Conservation (phyloP, 495 filamentous ascomycete species). For the Xylaria nigripes region DNA sequence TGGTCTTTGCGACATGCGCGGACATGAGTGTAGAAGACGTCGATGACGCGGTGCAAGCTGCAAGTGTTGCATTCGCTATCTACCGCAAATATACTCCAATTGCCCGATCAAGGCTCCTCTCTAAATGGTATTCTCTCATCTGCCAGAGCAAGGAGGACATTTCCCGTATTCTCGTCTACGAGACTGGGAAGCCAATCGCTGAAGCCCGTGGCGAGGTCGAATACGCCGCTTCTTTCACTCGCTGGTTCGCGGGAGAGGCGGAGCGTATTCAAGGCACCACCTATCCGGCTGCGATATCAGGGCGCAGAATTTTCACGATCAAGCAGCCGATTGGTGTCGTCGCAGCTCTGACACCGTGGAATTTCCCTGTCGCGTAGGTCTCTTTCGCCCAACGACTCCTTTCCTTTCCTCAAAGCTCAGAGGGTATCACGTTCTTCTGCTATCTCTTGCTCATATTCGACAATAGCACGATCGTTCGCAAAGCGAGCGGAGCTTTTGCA, state of each 20-base stretch:
- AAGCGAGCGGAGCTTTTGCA: conserved; percentile 60
- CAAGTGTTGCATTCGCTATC: conserved; percentile 52
- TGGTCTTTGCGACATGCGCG: conserved; percentile 57
- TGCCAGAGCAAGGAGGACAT: conserved; percentile 45
- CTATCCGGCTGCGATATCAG: conserved; percentile 45
- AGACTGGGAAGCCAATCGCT: conserved; percentile 56
- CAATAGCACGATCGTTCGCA: conserved; percentile 57
- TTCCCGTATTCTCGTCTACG: conserved; percentile 51
- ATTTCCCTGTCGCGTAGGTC: conserved; percentile 44
- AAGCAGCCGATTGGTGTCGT: conserved; percentile 55
- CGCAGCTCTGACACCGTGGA: conserved; percentile 53
- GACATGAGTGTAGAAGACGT: conserved; percentile 54
- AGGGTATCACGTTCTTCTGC: not conserved
- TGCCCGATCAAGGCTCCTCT: conserved; percentile 52
- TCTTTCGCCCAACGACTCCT: not conserved
- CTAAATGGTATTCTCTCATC: conserved; percentile 52
- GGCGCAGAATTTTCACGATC: conserved; percentile 58
- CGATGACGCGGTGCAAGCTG: conserved; percentile 48
- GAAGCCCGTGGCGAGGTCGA: conserved; percentile 54
- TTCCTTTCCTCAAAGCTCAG: not conserved
- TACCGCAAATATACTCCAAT: conserved; percentile 55
- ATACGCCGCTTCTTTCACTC: conserved; percentile 52
- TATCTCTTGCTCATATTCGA: not conserved
- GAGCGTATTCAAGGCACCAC: conserved; percentile 60
- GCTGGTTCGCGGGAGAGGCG: conserved; percentile 62